These are phyloP conservation scores for Phialophora macrospora DNA, from an alignment of 2,329 filamentous ascomycete species.

Conservation along the genomic window DNA sequence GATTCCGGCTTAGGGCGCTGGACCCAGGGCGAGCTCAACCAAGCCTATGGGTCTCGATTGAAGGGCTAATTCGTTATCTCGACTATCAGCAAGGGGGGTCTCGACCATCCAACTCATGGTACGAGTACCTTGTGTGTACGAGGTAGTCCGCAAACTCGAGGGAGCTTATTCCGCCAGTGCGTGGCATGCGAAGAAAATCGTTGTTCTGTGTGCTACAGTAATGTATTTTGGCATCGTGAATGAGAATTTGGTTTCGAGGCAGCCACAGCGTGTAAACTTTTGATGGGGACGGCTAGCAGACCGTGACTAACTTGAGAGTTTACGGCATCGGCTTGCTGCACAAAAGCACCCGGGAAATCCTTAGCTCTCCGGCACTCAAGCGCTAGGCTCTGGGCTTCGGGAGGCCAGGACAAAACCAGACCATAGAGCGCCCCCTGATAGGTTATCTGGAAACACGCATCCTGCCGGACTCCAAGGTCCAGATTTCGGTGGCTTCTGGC, in stretches of 20 bases:
- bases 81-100: background rate
- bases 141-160: background rate
- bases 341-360: constrained; percentile 10
- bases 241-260: background rate
- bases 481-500: constrained; percentile 14
- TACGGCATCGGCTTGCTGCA: constrained; percentile 14
- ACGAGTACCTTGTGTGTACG: background rate
- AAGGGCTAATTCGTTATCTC: background rate
- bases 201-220: background rate
- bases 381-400: background rate
- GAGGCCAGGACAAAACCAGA: background rate
- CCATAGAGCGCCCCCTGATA: background rate
- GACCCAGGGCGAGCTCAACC: background rate
- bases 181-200: background rate
- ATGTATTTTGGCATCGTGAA: background rate
- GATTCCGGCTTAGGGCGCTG: background rate
- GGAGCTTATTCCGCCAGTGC: background rate
- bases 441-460: background rate
- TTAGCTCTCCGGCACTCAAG: background rate
- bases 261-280: background rate
- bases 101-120: background rate
- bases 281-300: background rate
- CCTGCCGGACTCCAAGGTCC: constrained; percentile 3
- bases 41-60: background rate
- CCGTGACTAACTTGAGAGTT: background rate